These are phyloP conservation scores for Phialophora expanda DNA, from an alignment of 2,329 filamentous ascomycete genomes.

Conservation along the genomic window DNA sequence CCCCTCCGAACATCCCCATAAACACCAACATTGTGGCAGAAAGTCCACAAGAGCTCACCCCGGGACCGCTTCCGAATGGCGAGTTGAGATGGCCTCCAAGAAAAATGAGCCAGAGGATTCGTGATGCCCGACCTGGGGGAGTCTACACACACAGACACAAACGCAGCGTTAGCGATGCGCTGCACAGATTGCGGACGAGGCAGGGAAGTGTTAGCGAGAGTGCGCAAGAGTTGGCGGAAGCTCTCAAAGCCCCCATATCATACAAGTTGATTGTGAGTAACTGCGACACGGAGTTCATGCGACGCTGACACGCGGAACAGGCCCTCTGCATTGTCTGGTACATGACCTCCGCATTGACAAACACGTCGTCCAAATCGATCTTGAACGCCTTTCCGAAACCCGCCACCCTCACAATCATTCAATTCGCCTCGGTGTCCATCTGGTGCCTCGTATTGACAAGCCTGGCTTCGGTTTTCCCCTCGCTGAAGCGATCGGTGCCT, in stretches of 20 bases:
- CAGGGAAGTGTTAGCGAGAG: slow-evolving; percentile 89
- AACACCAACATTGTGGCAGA: slow-evolving; percentile 34
- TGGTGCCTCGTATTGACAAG: slow-evolving; percentile 83
- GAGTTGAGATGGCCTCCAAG: slow-evolving; percentile 67
- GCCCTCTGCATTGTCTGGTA: slow-evolving; percentile 90
- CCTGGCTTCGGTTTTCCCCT: slow-evolving; percentile 73
- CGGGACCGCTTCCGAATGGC: slow-evolving; percentile 40
- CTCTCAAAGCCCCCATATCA: slow-evolving; percentile 86
- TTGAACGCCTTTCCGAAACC: slow-evolving; percentile 89
- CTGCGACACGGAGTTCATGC: slow-evolving; percentile 2
- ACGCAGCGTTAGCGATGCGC: slow-evolving; percentile 88
- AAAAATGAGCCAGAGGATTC: slow-evolving; percentile 54
- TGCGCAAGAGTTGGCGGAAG: slow-evolving; percentile 89
- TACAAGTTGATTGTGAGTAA: slow-evolving; percentile 78
- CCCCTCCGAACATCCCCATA: slow-evolving; percentile 39
- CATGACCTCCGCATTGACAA: slow-evolving; percentile 90
- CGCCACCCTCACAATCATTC: slow-evolving; percentile 86
- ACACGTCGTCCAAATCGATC: slow-evolving; percentile 97
- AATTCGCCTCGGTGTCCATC: slow-evolving; percentile 89
- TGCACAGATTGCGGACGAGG: slow-evolving; percentile 78
- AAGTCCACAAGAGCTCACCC: slow-evolving; percentile 39
- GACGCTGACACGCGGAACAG: slow-evolving; percentile 56
- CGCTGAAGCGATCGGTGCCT: slow-evolving; percentile 72
- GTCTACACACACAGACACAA: slow-evolving; percentile 67
- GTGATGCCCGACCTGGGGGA: slow-evolving; percentile 28